Evolutionary conservation across 441 rosid species (phyloP).

Genomic region (Euphorbia schlechtendalii): DNA sequence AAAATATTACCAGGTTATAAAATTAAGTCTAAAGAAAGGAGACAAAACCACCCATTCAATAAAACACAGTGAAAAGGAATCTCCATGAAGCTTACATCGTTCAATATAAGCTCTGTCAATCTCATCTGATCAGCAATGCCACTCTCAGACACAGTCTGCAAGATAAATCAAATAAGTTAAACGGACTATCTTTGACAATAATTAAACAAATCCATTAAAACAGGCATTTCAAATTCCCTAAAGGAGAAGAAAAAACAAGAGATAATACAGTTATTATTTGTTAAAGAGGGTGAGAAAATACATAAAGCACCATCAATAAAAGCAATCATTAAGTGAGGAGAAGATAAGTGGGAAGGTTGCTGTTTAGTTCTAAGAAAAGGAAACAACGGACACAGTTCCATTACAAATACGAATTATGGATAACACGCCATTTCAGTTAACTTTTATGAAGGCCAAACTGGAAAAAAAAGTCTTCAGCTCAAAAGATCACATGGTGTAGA

Average conservation of each 20-base stretch:
- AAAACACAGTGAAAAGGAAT: neutral
- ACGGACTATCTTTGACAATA: conserved; percentile 3
- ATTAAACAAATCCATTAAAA: neutral
- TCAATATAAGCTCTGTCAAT: conserved; percentile 72
- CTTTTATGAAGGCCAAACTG: neutral
- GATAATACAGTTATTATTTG: neutral
- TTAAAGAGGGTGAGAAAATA: neutral
- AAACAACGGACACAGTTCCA: too few species aligned
- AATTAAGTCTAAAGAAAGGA: neutral
- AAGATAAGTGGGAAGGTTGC: too few species aligned
- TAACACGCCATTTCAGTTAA: neutral
- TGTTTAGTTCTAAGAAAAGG: too few species aligned
- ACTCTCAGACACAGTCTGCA: conserved; percentile 90
- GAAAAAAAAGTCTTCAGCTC: neutral
- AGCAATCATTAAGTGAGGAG: neutral
- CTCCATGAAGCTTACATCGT: conserved; percentile 56
- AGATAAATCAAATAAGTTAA: conserved; percentile 20
- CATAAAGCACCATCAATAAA: neutral
- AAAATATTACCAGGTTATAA: conserved; percentile 4
- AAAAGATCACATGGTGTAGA: neutral
- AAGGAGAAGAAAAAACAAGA: neutral
- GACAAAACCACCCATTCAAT: conserved; percentile 11
- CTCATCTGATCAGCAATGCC: conserved; percentile 89
- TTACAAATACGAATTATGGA: neutral
- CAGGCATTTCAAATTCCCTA: neutral